Evolutionary conservation across 2,329 filamentous ascomycete genomes (phyloP).

Genomic region (Stenocarpella maydis): DNA sequence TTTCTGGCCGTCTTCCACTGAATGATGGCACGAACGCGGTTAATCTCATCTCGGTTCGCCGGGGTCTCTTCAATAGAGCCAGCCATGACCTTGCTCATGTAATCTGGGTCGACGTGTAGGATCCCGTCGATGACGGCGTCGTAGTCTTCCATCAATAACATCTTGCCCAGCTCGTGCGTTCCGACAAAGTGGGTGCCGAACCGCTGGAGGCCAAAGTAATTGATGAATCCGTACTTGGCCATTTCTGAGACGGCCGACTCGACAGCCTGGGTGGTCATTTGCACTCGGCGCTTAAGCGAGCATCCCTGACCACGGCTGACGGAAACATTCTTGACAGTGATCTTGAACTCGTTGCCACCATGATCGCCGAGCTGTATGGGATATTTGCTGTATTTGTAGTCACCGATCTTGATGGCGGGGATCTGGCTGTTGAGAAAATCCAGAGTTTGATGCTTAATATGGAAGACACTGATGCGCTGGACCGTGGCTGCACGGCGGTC

Average conservation of each 20-base stretch:
- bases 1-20: conserved; percentile 72
- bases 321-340: conserved; percentile 86
- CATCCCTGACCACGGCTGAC: conserved; percentile 58
- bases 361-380: conserved; percentile 85
- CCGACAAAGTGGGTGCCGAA: conserved; percentile 90
- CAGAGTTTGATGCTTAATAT: conserved; percentile 64
- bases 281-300: conserved; percentile 57
- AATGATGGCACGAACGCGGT: conserved; percentile 80
- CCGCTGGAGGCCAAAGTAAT: conserved; percentile 97
- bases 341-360: conserved; percentile 88
- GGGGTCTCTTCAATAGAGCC: conserved; percentile 52
- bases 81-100: conserved; percentile 62
- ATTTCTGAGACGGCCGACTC: conserved; percentile 71
- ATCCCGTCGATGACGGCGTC: conserved; percentile 82
- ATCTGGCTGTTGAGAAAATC: conserved; percentile 69
- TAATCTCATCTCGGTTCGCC: conserved; percentile 77
- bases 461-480: conserved; percentile 76
- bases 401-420: conserved; percentile 74
- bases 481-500: conserved; percentile 87
- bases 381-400: conserved; percentile 78
- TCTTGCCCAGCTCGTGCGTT: conserved; percentile 84
- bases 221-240: conserved; percentile 83
- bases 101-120: conserved; percentile 73
- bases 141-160: conserved; percentile 84
- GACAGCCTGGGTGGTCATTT: conserved; percentile 58